These are phyloP conservation scores for Trametes meyenii DNA, from an alignment of 768 basidiomycete genomes.

Conservation along the genomic window DNA sequence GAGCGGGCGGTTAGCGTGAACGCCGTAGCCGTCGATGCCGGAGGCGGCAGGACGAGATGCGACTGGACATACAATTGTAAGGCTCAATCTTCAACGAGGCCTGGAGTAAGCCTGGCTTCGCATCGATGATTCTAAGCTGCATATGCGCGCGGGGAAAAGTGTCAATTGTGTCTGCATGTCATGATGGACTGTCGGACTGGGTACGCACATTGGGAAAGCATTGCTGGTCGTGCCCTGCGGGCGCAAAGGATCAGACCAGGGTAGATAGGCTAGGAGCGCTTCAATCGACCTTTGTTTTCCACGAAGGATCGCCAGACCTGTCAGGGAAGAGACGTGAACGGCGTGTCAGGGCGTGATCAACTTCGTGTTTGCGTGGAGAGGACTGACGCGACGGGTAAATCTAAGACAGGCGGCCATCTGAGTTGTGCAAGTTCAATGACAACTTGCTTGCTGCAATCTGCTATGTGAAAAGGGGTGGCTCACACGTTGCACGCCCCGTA, in stretches of 20 bases:
- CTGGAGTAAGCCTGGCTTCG: slow-evolving; percentile 71
- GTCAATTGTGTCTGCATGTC: not conserved
- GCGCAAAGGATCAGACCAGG: slow-evolving; percentile 1
- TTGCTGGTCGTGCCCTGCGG: slow-evolving; percentile 72
- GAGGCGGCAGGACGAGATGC: too few species aligned
- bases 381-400: slow-evolving; percentile 63
- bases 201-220: slow-evolving; percentile 77
- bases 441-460: not conserved
- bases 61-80: slow-evolving; percentile 59
- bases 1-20: not conserved
- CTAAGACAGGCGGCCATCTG: slow-evolving; percentile 70
- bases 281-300: slow-evolving; percentile 61
- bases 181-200: too few species aligned
- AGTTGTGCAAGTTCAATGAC: not conserved
- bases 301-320: slow-evolving; percentile 86
- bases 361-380: not conserved
- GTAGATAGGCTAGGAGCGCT: not conserved
- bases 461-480: not conserved
- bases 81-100: slow-evolving; percentile 73
- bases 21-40: not conserved
- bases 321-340: not conserved
- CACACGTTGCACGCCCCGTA: not conserved
- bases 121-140: slow-evolving; percentile 65
- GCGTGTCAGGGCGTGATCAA: not conserved
- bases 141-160: not conserved